A percentile compares a stretch with the other conserved stretches of the same genome.
Conservation (phyloP, 75 land plant genomes). For the Pseudotsuga menziesii region DNA sequence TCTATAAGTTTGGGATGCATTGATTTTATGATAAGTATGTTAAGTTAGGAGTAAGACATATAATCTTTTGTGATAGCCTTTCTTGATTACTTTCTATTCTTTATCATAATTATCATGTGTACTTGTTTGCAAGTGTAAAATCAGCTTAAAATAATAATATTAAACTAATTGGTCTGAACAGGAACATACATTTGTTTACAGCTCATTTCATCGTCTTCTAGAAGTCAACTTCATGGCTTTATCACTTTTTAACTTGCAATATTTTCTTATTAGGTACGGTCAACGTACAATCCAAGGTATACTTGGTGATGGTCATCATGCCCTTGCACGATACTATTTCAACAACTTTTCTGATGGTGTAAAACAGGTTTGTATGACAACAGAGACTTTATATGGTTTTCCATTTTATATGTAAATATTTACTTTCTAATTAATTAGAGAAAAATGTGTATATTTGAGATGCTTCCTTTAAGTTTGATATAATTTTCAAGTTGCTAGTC, state of each 20-base stretch:
- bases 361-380: constrained; percentile 57
- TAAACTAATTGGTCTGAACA: background rate
- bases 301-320: constrained; percentile 66
- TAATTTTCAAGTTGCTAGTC: background rate
- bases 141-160: background rate
- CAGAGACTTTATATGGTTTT: background rate
- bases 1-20: background rate
- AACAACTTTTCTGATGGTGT: constrained; percentile 91
- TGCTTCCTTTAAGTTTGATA: background rate
- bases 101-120: background rate
- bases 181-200: background rate
- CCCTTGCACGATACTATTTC: constrained; percentile 78
- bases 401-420: background rate
- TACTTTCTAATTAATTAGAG: background rate
- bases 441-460: background rate
- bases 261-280: constrained; percentile 46
- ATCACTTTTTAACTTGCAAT: too few species aligned
- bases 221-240: too few species aligned
- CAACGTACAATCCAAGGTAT: constrained; percentile 71
- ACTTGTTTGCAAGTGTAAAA: background rate
- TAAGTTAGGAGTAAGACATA: background rate
- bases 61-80: background rate
- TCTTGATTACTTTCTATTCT: background rate
- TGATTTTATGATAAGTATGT: background rate
- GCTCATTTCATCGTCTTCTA: background rate